Evolutionary conservation across 1,139 yeast genomes (phyloP).

Genomic region (Scheffersomyces cryptocercus): DNA sequence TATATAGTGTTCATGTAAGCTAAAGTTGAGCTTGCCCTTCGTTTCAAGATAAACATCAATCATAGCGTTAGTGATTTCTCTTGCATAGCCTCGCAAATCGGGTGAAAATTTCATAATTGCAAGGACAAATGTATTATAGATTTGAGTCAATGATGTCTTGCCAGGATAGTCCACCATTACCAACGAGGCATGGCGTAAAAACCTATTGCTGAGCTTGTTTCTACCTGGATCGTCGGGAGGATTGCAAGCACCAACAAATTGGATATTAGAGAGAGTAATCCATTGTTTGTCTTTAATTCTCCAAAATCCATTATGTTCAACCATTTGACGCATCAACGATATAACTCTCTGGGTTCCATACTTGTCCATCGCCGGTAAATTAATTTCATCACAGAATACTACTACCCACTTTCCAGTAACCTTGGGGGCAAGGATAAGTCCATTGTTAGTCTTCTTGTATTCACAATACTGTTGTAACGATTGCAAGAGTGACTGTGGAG

Average conservation of each 20-base stretch:
- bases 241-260: slow-evolving; percentile 93
- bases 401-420: slow-evolving; percentile 72
- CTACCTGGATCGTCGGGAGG: slow-evolving; percentile 86
- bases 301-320: slow-evolving; percentile 83
- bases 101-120: slow-evolving; percentile 70
- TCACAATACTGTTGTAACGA: slow-evolving; percentile 75
- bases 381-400: slow-evolving; percentile 89
- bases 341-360: slow-evolving; percentile 78
- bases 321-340: slow-evolving; percentile 72
- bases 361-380: slow-evolving; percentile 72
- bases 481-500: slow-evolving; percentile 60
- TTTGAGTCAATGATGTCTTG: slow-evolving; percentile 58
- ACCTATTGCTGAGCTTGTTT: slow-evolving; percentile 55
- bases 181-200: slow-evolving; percentile 67
- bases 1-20: slow-evolving; percentile 57
- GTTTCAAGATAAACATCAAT: slow-evolving; percentile 58
- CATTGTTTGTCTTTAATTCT: slow-evolving; percentile 57
- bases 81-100: slow-evolving; percentile 54
- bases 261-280: slow-evolving; percentile 67
- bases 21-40: slow-evolving; percentile 36
- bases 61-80: slow-evolving; percentile 64
- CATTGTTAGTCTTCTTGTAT: slow-evolving; percentile 54
- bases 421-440: slow-evolving; percentile 59
- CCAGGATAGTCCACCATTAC: slow-evolving; percentile 85
- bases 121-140: slow-evolving; percentile 59